Evolutionary conservation across 2,329 filamentous ascomycete genomes (phyloP), one percentile per base, ranked within the genome.

Genomic region (Ciborinia camelliae): DNA sequence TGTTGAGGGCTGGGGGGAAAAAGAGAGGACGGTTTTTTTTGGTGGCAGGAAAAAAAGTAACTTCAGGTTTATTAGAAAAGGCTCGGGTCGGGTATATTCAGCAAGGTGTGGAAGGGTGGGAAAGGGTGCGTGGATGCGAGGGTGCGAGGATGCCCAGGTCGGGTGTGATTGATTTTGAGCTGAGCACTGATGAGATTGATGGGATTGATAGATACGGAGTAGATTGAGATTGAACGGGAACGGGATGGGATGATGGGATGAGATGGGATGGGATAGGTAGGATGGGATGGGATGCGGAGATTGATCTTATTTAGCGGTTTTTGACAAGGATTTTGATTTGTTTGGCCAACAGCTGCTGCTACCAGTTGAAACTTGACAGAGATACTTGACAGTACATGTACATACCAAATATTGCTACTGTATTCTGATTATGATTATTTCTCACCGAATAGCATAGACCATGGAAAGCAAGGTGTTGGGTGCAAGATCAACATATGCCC

Each of bases 361-460:
- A n/a, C n/a, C n/a, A n/a, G n/a, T n/a, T n/a, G n/a, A n/a, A n/a
- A n/a, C n/a, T n/a, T n/a, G n/a, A n/a, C n/a, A n/a, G n/a, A n/a
- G n/a, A n/a, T n/a, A n/a, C n/a, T n/a, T n/a, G n/a, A n/a, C n/a
- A n/a, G n/a, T n/a, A n/a, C n/a, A n/a, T n/a, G n/a, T n/a, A n/a
- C n/a, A n/a, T n/a, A n/a, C n/a, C n/a, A n/a, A n/a, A n/a, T n/a
- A n/a, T n/a, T n/a, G n/a, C n/a, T n/a, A n/a, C n/a, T n/a, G n/a
- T n/a, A n/a, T n/a, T n/a, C n/a, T n/a, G n/a, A n/a, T n/a, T n/a
- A n/a, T n/a, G n/a, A n/a, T 43, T 45, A 20, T 9, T n/a, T 39
- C 51, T 54, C 51, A 54, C 51, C 51, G 51, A 54, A 54, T 54
- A 54, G 51, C n/a, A n/a, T n/a, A n/a, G n/a, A n/a, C n/a, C n/a